Conservation (phyloP, 768 basidiomycete genomes). For the Tricholoma matsutake region DNA sequence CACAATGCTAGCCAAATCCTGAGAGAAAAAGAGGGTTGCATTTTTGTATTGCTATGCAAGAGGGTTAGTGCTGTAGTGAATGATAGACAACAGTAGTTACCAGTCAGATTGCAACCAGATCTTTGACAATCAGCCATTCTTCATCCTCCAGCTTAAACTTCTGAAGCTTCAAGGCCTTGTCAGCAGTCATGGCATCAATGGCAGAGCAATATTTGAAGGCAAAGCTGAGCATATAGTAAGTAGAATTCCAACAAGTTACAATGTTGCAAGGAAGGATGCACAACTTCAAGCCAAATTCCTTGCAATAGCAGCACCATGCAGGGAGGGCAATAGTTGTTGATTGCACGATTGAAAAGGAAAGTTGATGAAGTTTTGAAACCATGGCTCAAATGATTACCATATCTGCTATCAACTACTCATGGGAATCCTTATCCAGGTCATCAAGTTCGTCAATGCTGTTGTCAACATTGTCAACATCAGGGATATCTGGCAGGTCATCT, state of each 20-base stretch:
- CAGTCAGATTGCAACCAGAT: no score
- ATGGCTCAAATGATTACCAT: neutral
- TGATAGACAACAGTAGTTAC: no score
- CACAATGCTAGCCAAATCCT: no score
- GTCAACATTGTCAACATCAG: neutral
- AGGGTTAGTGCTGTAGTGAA: no score
- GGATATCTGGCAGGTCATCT: conserved; percentile 10
- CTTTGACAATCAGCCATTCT: conserved; percentile 18
- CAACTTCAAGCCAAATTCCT: no score
- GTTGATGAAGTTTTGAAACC: conserved; percentile 16
- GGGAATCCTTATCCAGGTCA: conserved; percentile 7
- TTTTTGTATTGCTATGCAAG: conserved; percentile 30
- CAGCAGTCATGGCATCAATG: conserved; percentile 16
- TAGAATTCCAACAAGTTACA: no score
- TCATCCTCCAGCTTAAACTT: conserved; percentile 12
- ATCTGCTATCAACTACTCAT: conserved; percentile 1
- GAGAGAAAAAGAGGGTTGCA: conserved; percentile 25
- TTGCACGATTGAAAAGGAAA: conserved; percentile 15
- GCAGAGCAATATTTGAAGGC: conserved; percentile 21
- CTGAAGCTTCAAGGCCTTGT: conserved; percentile 8
- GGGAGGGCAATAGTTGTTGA: conserved; percentile 30
- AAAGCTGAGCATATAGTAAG: no score
- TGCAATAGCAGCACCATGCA: no score
- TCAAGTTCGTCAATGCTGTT: conserved; percentile 5
- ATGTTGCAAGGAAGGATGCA: conserved; percentile 30